phyloP scores from a whole-genome alignment of 768 basidiomycete genomes.

The Boletus tomentosulus region DNA sequence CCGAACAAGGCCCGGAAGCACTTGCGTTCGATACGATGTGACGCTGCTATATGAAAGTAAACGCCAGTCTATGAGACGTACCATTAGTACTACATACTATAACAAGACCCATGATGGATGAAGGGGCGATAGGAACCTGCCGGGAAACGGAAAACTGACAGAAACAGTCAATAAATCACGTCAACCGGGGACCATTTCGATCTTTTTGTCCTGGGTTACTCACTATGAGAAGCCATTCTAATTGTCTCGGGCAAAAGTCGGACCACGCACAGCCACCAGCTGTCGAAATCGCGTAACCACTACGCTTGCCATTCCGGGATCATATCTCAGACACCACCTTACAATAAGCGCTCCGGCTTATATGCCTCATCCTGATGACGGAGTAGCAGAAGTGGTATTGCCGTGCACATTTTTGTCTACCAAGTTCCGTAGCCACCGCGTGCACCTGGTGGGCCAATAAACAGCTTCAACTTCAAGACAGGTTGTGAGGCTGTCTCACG shows the following conservation, averaged over 20 bases:
- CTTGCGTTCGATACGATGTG: neutral
- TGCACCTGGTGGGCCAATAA: neutral
- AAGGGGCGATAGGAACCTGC: neutral
- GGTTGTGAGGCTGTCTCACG: neutral
- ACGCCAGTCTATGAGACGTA: neutral
- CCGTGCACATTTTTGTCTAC: too few species aligned
- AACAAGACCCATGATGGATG: neutral
- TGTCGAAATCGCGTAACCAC: slow-evolving; percentile 7
- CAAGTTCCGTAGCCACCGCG: neutral
- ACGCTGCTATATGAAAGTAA: neutral
- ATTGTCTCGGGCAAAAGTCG: slow-evolving; percentile 21
- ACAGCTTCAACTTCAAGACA: too few species aligned
- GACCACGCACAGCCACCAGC: slow-evolving; percentile 14
- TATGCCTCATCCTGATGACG: neutral
- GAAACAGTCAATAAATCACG: neutral
- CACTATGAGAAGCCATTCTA: slow-evolving; percentile 4
- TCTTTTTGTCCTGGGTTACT: slow-evolving; percentile 17
- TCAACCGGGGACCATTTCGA: neutral
- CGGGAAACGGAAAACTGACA: neutral
- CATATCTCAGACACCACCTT: neutral
- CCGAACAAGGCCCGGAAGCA: neutral
- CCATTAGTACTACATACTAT: neutral
- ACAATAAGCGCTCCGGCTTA: neutral
- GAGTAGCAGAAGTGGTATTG: neutral
- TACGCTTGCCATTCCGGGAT: slow-evolving; percentile 21